Evolutionary conservation across 1,284 basidiomycete genomes (phyloP).

Genomic region (Puccinia hordei): DNA sequence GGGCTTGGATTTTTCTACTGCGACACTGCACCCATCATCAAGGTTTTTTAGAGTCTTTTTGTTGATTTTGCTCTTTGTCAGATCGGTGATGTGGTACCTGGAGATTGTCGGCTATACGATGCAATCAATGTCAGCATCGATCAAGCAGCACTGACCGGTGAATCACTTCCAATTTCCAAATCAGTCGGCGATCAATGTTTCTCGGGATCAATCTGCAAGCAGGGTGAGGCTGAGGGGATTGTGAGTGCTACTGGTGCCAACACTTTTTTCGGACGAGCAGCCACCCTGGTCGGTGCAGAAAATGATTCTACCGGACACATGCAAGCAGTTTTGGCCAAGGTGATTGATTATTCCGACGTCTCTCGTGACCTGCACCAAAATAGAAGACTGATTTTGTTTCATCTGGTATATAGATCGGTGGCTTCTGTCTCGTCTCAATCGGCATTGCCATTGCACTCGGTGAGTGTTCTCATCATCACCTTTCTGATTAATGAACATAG

Average conservation of each 20-base stretch:
- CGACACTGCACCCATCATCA: too few species aligned
- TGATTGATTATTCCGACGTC: neutral
- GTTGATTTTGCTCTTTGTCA: neutral
- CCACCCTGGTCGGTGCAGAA: slow-evolving; percentile 92
- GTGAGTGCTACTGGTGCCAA: slow-evolving; percentile 94
- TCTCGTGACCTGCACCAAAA: slow-evolving; percentile 64
- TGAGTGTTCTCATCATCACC: neutral
- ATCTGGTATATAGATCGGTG: slow-evolving; percentile 93
- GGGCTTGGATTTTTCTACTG: too few species aligned
- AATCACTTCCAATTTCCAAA: slow-evolving; percentile 82
- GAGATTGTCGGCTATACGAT: slow-evolving; percentile 44
- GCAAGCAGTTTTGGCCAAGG: slow-evolving; percentile 60
- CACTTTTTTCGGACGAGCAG: slow-evolving; percentile 66
- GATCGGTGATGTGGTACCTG: slow-evolving; percentile 48
- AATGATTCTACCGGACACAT: slow-evolving; percentile 95
- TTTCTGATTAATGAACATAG: slow-evolving; percentile 56
- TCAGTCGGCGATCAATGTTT: slow-evolving; percentile 70
- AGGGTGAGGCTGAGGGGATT: slow-evolving; percentile 97
- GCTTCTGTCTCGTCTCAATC: slow-evolving; percentile 90
- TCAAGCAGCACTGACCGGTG: slow-evolving; percentile 93
- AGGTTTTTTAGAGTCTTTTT: slow-evolving; percentile 89
- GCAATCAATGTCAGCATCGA: slow-evolving; percentile 64
- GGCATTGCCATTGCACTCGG: slow-evolving; percentile 57
- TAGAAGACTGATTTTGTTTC: slow-evolving; percentile 65
- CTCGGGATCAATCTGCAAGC: slow-evolving; percentile 85